Base-by-base conservation (phyloP, 768 basidiomycete genomes). In the Podaxis sp. region DNA sequence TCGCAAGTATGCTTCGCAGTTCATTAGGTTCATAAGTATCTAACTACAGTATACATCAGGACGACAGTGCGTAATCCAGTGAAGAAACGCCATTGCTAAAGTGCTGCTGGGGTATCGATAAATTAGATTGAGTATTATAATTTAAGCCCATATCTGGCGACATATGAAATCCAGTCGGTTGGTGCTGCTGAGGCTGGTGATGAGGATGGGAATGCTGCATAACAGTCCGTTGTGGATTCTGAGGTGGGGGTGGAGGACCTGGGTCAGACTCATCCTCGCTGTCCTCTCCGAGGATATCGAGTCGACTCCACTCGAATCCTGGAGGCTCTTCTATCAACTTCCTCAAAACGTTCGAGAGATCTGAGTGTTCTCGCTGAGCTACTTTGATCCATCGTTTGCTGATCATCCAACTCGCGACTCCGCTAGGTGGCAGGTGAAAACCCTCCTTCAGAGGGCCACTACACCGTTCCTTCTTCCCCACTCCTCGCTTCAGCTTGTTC, bases 391-490 rank as follows among this genome's bases (percentile, higher is more conserved):
- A 92, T 19, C 81, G 74, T 68, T 79, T 79, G 72, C 89, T 91
- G 64, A 92, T 77, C 90, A 91, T 92, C 90, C 90, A 92, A 19
- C 79, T 77, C 4, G 85, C 79, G 8, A 87, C 78, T 1, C 87
- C 88, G 63, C 77, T 75, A 0, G 90, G 90, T 9, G 90, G 90
- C 5, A 90, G 74, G 33, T 76, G 64, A 2, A 85, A 70, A 4
- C 78, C 82, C 11, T 88, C 85, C 67, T 89, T 91, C 1, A 74
- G 71, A 41, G 79, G 76, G 0, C 89, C 90, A 17, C 70, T 66
- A 24, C 74, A 72, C 40, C 90, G 84, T 61, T 82, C 81, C 67
- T 79, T 80, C 67, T 82, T 84, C 3, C 85, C 84, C 3, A 77
- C 65, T 8, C 86, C 86, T 15, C 88, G 82, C 66, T 85, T 86